phyloP scores from a whole-genome alignment of 2,329 filamentous ascomycete genomes.

The Neonectria ditissima region DNA sequence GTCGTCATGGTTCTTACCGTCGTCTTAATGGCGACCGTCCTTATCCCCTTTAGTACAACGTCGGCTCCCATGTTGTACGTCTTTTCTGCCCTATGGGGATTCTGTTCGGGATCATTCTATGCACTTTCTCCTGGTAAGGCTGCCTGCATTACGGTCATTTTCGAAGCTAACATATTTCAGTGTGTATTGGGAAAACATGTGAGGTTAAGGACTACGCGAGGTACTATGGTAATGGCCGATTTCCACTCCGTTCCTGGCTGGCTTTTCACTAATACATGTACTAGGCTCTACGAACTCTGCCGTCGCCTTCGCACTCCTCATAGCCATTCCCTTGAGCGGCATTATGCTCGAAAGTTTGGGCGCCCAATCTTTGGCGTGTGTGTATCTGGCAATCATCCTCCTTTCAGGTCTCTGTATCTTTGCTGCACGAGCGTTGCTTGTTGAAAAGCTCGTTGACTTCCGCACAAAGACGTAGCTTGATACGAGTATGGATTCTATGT shows the following conservation, averaged over 20 bases:
- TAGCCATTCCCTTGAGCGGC: constrained; percentile 58
- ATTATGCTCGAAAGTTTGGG: constrained; percentile 57
- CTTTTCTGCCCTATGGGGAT: constrained; percentile 58
- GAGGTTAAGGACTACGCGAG: constrained; percentile 57
- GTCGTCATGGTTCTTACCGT: constrained; percentile 45
- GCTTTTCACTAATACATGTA: constrained; percentile 40
- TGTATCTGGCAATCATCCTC: constrained; percentile 56
- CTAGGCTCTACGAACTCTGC: constrained; percentile 57
- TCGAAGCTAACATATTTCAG: constrained; percentile 25
- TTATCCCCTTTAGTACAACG: constrained; percentile 56
- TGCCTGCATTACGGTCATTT: fast-evolving
- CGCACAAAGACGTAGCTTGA: constrained; percentile 19
- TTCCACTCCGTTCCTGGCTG: too few species aligned
- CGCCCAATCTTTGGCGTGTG: constrained; percentile 54
- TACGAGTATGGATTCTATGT: too few species aligned
- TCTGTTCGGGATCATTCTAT: constrained; percentile 59
- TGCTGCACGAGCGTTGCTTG: constrained; percentile 33
- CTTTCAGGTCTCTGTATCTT: constrained; percentile 44
- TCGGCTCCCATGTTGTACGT: constrained; percentile 53
- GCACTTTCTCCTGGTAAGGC: constrained; percentile 48
- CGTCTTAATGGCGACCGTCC: constrained; percentile 53
- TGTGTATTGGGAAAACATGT: constrained; percentile 58
- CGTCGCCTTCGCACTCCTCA: constrained; percentile 56
- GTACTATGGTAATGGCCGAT: constrained; percentile 47
- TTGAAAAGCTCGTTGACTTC: constrained; percentile 22